Conservation (phyloP, 2,329 filamentous ascomycete genomes). For the Paecilomyces niveus region DNA sequence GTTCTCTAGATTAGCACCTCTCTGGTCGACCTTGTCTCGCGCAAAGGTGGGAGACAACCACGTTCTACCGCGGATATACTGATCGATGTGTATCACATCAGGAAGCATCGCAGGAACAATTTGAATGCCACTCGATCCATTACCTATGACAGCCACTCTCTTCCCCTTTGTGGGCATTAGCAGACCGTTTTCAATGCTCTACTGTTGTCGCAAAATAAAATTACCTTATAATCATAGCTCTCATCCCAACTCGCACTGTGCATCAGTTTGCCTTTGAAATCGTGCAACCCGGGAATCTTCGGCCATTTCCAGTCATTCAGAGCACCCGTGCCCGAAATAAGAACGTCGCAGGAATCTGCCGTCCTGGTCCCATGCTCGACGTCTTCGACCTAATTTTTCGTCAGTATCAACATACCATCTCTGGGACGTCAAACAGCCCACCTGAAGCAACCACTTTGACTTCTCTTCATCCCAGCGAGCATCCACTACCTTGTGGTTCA, state of each 20-base stretch:
- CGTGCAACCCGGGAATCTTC: conserved; percentile 15
- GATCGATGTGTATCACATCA: conserved; percentile 33
- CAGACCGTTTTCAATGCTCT: background rate
- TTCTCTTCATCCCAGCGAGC: conserved; percentile 37
- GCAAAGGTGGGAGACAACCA: conserved; percentile 26
- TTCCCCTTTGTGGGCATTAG: conserved; percentile 17
- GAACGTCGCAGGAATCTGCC: conserved; percentile 23
- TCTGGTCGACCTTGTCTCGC: conserved; percentile 19
- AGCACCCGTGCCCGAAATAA: conserved; percentile 34
- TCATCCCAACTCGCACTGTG: conserved; percentile 41
- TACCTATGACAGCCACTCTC: conserved; percentile 29
- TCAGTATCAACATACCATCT: conserved; percentile 6
- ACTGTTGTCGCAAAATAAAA: background rate
- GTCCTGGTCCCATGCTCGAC: conserved; percentile 11
- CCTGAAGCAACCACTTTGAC: conserved; percentile 22
- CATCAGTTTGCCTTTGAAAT: conserved; percentile 28
- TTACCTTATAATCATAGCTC: conserved; percentile 24
- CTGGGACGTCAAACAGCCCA: conserved; percentile 5
- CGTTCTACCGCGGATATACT: conserved; percentile 26
- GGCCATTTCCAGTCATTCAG: conserved; percentile 33
- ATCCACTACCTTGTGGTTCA: conserved; percentile 38
- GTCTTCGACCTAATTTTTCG: conserved; percentile 15
- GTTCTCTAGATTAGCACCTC: conserved; percentile 19
- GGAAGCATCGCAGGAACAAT: conserved; percentile 31
- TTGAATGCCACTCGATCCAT: conserved; percentile 36